Base-by-base conservation (phyloP, 768 basidiomycete species). In the Rhodosporidiobolus sp. region DNA sequence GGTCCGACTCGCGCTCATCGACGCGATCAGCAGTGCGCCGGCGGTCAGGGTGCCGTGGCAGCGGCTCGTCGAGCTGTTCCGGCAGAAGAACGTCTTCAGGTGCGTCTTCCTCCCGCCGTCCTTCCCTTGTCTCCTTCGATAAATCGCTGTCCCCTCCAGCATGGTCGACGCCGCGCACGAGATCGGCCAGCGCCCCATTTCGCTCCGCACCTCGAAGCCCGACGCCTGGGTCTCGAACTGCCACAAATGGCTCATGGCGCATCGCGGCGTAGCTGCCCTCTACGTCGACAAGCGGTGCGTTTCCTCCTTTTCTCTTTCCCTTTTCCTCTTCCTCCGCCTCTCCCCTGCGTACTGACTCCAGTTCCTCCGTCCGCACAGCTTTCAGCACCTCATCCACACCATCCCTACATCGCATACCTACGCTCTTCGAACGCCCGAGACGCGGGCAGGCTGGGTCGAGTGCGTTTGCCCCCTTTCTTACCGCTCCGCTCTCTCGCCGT, bases 131-230 rank as follows among this genome's bases (percentile, higher is more conserved):
- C 38, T 30, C 22, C 24, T 24, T n/a, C 22, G 53, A 32, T 4
- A 5, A 10, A 17, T 55, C 30, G 2, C 11, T 16, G 7, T 43
- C 14, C 14, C 14, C 38, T 9, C 6, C 53, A 80, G 79, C 30
- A 63, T 83, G 19, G 80, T 83, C 54, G 83, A 83, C 66, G 83
- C 77, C 0, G 83, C 83, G 14, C 83, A 83, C 69, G 64, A 79
- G 19, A 80, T 83, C 50, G 83, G 83, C 3, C 82, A 83, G 69
- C 54, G 77, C 0, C 78, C 79, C 24, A 74, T 81, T 26, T 78
- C 82, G 62, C 76, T 83, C n/a, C 70, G 76, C 35, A 61, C 46
- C 5, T 34, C 77, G 0, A 74, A 79, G 53, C 78, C 78, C 16
- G 82, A 83, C 65, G 82, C 80, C 69, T 83, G 77, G 62, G 67